Evolutionary conservation across 768 basidiomycete species (phyloP).

Genomic region (Termitomyces sp.): DNA sequence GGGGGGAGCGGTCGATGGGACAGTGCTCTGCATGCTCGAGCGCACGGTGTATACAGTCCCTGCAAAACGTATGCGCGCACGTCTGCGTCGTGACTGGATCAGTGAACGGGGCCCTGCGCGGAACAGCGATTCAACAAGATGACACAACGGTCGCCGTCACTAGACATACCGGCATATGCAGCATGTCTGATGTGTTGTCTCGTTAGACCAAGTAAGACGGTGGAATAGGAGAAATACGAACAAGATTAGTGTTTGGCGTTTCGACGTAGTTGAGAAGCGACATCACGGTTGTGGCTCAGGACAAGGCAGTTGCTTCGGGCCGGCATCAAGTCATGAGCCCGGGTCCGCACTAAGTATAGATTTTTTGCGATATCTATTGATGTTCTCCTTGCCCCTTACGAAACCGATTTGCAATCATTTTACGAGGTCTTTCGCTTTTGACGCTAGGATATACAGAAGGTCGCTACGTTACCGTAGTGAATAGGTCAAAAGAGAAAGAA

Average conservation of each 20-base stretch:
- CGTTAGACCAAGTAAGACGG: neutral
- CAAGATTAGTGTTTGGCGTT: slow-evolving; percentile 62
- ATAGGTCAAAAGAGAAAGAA: too few relatives aligned
- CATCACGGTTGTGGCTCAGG: slow-evolving; percentile 17
- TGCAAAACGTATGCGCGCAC: slow-evolving; percentile 85
- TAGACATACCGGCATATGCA: slow-evolving; percentile 72
- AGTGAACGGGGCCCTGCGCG: slow-evolving; percentile 58
- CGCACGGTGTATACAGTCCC: slow-evolving; percentile 72
- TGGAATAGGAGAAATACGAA: slow-evolving; percentile 24
- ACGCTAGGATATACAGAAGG: too few relatives aligned
- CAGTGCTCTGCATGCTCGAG: slow-evolving; percentile 66
- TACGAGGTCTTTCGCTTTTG: too few relatives aligned
- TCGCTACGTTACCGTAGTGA: too few relatives aligned
- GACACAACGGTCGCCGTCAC: too few relatives aligned
- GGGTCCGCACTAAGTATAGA: too few relatives aligned
- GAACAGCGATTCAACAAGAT: too few relatives aligned
- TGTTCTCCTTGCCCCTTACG: too few relatives aligned
- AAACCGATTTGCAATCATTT: too few relatives aligned
- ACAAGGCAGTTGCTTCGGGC: neutral
- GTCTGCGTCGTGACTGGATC: slow-evolving; percentile 70
- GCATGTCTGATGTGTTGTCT: slow-evolving; percentile 46
- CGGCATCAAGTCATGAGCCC: neutral
- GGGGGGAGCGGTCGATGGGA: slow-evolving; percentile 76
- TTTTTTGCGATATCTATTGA: too few relatives aligned
- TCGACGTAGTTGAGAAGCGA: slow-evolving; percentile 55